Evolutionary conservation across 495 filamentous ascomycete species (phyloP), one percentile per base, ranked within the genome.

Genomic region (Podospora fimiseda): DNA sequence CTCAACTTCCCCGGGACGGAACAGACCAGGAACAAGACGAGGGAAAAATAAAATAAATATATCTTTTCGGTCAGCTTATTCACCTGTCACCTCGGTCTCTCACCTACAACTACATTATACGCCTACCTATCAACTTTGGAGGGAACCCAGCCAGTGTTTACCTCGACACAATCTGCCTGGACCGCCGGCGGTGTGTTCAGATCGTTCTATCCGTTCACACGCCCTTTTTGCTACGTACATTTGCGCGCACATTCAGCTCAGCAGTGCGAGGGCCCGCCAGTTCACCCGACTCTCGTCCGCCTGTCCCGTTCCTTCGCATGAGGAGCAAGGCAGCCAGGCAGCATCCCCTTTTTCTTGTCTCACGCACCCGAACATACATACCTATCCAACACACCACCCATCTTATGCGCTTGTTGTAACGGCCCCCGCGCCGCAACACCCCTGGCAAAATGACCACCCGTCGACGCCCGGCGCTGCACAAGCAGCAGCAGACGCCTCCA

Each of bases 381-480:
- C 19, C 21, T 22, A 33, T 23, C 22, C 36, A 43, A 50, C 37
- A 19, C 37, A 24, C 23, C 16, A 23, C 23, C 20, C 36, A 37
- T 21, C 42, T 62, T 51, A 62, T 62, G 56, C 51, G 43, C 53
- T 39, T 38, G 46, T 59, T 43, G 48, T 53, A 50, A 57, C 20
- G 43, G 33, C 47, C 50, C 51, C 52, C 51, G 56, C 52, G 56
- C 52, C 56, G 36, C 56, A 51, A 9, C 21, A 27, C 24, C 56
- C 58, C 53, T 57, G 52, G 60, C 63, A 33, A 5, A 61, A 68
- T 68, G 65, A 59, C 61, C 43, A 52, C 62, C 20, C 65, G 65
- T 46, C 65, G 65, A 44, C 65, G 65, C 50, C 60, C 57, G 60
- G 63, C 53, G 51, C 60, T 63, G 62, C 60, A 62, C 49, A 66